Percentiles rank a stretch among this genome's conserved stretches.
Evolutionary conservation across 139 green algal genomes (phyloP).

Genomic region (Limnomonas spitsbergensis): DNA sequence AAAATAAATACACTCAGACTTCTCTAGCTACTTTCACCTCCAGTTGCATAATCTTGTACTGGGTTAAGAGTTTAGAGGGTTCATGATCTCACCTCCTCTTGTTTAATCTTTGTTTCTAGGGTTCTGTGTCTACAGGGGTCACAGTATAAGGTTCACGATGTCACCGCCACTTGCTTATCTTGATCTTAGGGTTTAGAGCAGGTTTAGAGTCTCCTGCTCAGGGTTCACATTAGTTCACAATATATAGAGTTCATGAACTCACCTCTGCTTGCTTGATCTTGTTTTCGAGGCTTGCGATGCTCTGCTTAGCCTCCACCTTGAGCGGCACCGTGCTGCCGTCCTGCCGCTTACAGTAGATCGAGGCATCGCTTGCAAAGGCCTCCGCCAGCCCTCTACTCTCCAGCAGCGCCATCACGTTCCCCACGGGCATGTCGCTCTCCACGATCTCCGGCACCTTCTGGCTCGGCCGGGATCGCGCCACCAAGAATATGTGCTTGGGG

Average conservation of each 20-base stretch:
- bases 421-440: constrained; percentile 33
- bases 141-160: too few species aligned
- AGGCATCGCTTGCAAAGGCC: constrained; percentile 14
- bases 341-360: constrained; percentile 31
- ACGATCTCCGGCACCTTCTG: constrained; percentile 37
- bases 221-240: too few species aligned
- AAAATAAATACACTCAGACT: too few species aligned
- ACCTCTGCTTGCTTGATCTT: constrained; percentile 11
- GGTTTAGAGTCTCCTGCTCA: too few species aligned
- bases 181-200: too few species aligned
- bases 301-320: constrained; percentile 1
- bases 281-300: constrained; percentile 10
- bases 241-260: background rate
- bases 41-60: too few species aligned
- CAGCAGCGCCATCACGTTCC: constrained; percentile 28
- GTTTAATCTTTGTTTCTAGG: too few species aligned
- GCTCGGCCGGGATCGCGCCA: constrained; percentile 16
- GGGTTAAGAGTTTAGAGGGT: too few species aligned
- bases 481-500: constrained; percentile 40
- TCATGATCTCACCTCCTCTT: too few species aligned
- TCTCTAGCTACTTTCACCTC: too few species aligned
- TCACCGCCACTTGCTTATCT: too few species aligned
- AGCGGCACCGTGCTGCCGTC: constrained; percentile 27
- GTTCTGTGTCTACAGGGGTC: too few species aligned
- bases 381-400: constrained; percentile 27